A percentile compares a stretch with the other conserved stretches of the same genome.
Evolutionary conservation across 2,329 filamentous ascomycete genomes (phyloP).

Genomic region (Alternaria tenuissima): DNA sequence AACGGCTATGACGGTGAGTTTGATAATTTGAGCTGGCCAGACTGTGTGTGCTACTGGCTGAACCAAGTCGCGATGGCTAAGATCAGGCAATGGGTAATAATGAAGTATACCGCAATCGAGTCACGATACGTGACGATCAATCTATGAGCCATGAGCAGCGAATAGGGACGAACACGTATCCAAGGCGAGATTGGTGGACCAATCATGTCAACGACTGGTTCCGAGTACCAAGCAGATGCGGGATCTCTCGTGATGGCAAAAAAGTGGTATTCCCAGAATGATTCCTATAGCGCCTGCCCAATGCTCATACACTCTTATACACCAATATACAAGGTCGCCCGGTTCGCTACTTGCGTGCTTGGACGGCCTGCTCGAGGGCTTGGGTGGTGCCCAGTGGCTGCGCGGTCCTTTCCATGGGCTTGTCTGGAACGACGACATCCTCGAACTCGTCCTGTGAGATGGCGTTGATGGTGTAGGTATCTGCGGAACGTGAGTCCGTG

Average conservation of each 20-base stretch:
- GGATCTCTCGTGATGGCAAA: slow-evolving; percentile 5
- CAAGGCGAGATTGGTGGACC: not conserved
- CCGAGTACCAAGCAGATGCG: not conserved
- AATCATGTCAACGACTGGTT: not conserved
- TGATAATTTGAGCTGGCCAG: not conserved
- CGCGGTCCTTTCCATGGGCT: slow-evolving; percentile 61
- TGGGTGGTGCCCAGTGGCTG: slow-evolving; percentile 39
- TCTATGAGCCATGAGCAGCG: not conserved
- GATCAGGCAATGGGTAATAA: not conserved
- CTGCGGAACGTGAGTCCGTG: slow-evolving; percentile 51
- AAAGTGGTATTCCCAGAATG: slow-evolving; percentile 25
- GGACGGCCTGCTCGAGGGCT: slow-evolving; percentile 42
- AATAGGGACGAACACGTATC: not conserved
- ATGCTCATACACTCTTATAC: slow-evolving; percentile 39
- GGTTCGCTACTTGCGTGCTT: slow-evolving; percentile 35
- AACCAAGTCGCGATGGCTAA: not conserved
- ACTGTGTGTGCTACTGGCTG: not conserved
- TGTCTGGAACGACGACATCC: slow-evolving; percentile 88
- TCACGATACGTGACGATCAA: not conserved
- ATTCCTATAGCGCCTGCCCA: slow-evolving; percentile 38
- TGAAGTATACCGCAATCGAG: not conserved
- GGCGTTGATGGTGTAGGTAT: slow-evolving; percentile 77
- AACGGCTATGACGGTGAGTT: not conserved
- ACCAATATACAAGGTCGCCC: slow-evolving; percentile 31
- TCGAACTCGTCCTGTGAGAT: slow-evolving; percentile 97